phyloP scores from a whole-genome alignment of 2,329 filamentous ascomycete genomes.

The Biscogniauxia sp. region DNA sequence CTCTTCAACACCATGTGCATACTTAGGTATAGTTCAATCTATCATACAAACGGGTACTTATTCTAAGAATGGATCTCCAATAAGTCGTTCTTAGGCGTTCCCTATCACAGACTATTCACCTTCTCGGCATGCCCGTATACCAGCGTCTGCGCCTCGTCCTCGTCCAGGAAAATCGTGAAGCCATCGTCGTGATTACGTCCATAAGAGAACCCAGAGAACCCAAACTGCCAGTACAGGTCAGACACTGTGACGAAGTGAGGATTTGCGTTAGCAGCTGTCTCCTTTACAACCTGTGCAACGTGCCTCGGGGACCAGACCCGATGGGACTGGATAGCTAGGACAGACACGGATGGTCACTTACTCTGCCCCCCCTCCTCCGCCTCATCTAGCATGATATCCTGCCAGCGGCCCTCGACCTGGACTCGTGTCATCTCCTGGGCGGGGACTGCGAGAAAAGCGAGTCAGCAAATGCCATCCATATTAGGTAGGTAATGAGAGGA shows the following conservation, averaged over 20 bases:
- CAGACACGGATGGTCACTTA: too few relatives aligned
- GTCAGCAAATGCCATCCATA: slow-evolving; percentile 18
- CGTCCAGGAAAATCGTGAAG: slow-evolving; percentile 55
- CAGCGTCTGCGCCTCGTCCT: slow-evolving; percentile 43
- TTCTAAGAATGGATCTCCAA: too few relatives aligned
- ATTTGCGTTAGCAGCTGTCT: too few relatives aligned
- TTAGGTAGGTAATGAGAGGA: too few relatives aligned
- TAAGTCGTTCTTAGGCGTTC: not conserved
- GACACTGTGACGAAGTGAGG: slow-evolving; percentile 30
- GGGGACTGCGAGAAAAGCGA: slow-evolving; percentile 16
- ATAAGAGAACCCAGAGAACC: slow-evolving; percentile 49
- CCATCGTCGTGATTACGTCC: slow-evolving; percentile 55
- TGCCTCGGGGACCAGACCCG: too few relatives aligned
- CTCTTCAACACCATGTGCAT: too few relatives aligned
- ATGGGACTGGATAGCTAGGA: too few relatives aligned
- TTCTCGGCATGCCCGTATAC: slow-evolving; percentile 44
- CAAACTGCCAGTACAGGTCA: slow-evolving; percentile 58
- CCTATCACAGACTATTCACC: slow-evolving; percentile 35
- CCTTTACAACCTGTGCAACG: too few relatives aligned
- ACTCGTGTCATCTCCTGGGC: slow-evolving; percentile 39
- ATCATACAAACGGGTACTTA: too few relatives aligned
- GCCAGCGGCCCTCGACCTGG: slow-evolving; percentile 48
- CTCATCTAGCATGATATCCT: slow-evolving; percentile 42
- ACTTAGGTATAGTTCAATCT: too few relatives aligned
- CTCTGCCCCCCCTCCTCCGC: slow-evolving; percentile 28